Evolutionary conservation across 176 grass and related monocot species (phyloP).

Genomic region (Ananas comosus): DNA sequence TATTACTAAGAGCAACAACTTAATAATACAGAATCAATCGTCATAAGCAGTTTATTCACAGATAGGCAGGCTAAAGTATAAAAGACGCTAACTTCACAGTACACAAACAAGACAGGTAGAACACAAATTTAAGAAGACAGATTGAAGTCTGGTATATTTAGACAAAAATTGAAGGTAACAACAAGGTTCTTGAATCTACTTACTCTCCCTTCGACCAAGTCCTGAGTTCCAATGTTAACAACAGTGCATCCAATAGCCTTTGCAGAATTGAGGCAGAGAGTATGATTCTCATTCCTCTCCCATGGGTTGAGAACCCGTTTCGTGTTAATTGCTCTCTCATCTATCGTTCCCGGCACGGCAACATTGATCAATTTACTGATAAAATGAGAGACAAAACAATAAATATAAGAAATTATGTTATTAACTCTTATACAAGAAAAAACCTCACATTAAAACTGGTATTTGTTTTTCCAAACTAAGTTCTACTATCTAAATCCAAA

Average conservation of each 20-base stretch:
- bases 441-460: neutral
- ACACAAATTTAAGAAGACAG: neutral
- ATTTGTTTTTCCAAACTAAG: too few relatives aligned
- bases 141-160: too few relatives aligned
- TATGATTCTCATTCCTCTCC: slow-evolving; percentile 99
- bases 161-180: too few relatives aligned
- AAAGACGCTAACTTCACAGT: neutral
- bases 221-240: slow-evolving; percentile 97
- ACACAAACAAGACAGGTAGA: neutral
- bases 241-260: slow-evolving; percentile 99
- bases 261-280: slow-evolving; percentile 97
- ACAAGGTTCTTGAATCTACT: slow-evolving; percentile 1
- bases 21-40: neutral
- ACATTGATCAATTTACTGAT: slow-evolving; percentile 96
- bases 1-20: neutral
- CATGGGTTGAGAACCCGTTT: slow-evolving; percentile 97
- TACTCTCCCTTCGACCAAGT: slow-evolving; percentile 97
- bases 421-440: neutral
- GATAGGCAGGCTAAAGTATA: neutral
- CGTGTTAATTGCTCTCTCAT: slow-evolving; percentile 98
- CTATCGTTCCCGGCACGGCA: slow-evolving; percentile 89
- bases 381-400: slow-evolving; percentile 22
- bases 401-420: slow-evolving; percentile 16
- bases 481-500: too few relatives aligned
- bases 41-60: neutral